Evolutionary conservation across 78 protist species (phyloP).

Genomic region (Paulinella micropora): DNA sequence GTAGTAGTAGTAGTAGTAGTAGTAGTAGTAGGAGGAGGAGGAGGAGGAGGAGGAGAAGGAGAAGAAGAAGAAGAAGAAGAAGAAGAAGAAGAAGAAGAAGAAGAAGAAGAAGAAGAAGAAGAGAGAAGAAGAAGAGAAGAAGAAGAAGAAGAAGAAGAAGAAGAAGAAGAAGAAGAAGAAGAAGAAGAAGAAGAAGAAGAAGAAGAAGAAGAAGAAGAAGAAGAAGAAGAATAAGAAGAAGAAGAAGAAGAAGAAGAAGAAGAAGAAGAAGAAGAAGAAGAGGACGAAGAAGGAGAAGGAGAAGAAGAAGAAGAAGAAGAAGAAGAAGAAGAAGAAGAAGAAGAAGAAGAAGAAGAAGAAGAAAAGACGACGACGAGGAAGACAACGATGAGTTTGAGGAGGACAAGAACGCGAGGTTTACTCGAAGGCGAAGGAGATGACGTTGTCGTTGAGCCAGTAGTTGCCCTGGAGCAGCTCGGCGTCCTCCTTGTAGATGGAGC

Average conservation of each 20-base stretch:
- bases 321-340: neutral
- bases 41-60: too few species aligned
- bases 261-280: neutral
- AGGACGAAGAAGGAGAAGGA: neutral
- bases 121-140: neutral
- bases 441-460: too few species aligned
- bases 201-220: neutral
- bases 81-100: neutral
- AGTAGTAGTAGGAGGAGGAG: too few species aligned
- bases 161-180: neutral
- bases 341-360: neutral
- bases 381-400: too few species aligned
- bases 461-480: too few species aligned
- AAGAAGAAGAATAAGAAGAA: neutral
- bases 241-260: neutral
- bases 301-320: neutral
- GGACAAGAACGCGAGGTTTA: too few species aligned
- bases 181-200: neutral
- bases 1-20: too few species aligned
- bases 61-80: neutral
- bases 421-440: too few species aligned
- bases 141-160: neutral
- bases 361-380: neutral
- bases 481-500: too few species aligned
- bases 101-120: neutral